These are phyloP conservation scores for Parathielavia appendiculata DNA, from an alignment of 495 filamentous ascomycete genomes.

Conservation along the genomic window DNA sequence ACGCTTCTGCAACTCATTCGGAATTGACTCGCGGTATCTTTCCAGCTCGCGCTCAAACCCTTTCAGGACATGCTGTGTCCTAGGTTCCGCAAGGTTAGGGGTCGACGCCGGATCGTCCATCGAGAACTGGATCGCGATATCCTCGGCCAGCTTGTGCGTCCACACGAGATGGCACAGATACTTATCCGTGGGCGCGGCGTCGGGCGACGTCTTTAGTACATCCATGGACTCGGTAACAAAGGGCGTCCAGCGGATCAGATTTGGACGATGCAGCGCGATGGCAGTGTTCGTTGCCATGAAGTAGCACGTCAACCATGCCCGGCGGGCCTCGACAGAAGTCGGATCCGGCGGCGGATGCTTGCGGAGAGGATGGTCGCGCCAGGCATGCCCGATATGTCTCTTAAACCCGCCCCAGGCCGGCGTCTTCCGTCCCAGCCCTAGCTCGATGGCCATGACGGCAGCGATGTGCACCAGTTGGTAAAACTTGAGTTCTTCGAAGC, in stretches of 20 bases:
- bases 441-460: constrained; percentile 78
- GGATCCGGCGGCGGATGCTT: constrained; percentile 51
- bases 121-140: constrained; percentile 67
- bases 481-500: constrained; percentile 83
- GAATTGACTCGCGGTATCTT: constrained; percentile 56
- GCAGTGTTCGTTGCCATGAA: constrained; percentile 67
- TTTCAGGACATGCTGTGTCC: constrained; percentile 67
- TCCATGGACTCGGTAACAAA: constrained; percentile 85
- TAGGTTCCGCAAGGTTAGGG: constrained; percentile 65
- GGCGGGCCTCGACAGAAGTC: constrained; percentile 63
- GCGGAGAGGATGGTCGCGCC: constrained; percentile 46
- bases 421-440: constrained; percentile 65
- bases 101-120: constrained; percentile 65
- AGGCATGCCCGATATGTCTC: constrained; percentile 37
- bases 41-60: constrained; percentile 72
- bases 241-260: constrained; percentile 72
- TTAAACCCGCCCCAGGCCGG: constrained; percentile 34
- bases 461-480: constrained; percentile 84
- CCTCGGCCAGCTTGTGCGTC: constrained; percentile 74
- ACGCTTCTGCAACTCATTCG: constrained; percentile 45
- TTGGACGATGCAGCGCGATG: constrained; percentile 75
- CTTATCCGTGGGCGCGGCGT: constrained; percentile 67
- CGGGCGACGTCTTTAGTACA: constrained; percentile 63
- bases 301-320: constrained; percentile 80
- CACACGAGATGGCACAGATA: constrained; percentile 69